Conservation (phyloP, 1,284 basidiomycete genomes). For the Serendipita sp. region DNA sequence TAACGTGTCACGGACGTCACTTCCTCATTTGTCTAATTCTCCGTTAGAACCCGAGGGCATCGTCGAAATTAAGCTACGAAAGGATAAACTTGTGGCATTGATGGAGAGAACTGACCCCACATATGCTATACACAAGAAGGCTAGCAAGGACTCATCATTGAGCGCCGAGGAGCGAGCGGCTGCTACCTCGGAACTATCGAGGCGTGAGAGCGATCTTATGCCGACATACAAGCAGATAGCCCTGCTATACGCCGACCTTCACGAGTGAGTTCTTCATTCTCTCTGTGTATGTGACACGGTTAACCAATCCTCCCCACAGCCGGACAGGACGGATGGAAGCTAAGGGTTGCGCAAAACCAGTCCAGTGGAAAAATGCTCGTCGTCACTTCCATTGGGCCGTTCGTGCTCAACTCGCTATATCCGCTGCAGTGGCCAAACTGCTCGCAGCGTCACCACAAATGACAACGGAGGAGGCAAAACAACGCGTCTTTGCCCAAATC, state of each 20-base stretch:
- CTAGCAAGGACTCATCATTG: slow-evolving; percentile 60
- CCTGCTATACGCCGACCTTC: slow-evolving; percentile 89
- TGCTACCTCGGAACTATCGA: slow-evolving; percentile 53
- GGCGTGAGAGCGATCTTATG: slow-evolving; percentile 70
- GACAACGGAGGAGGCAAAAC: slow-evolving; percentile 42
- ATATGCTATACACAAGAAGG: slow-evolving; percentile 72
- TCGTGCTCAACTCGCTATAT: slow-evolving; percentile 60
- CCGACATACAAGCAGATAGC: slow-evolving; percentile 93
- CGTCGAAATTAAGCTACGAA: slow-evolving; percentile 85
- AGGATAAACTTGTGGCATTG: slow-evolving; percentile 76
- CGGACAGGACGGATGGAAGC: slow-evolving; percentile 95
- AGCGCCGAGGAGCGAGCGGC: slow-evolving; percentile 59
- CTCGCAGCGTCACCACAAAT: slow-evolving; percentile 49
- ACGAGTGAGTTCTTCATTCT: slow-evolving; percentile 52
- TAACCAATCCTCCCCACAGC: slow-evolving; percentile 29
- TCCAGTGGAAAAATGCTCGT: slow-evolving; percentile 79
- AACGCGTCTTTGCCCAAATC: slow-evolving; percentile 44
- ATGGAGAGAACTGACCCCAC: slow-evolving; percentile 89
- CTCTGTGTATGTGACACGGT: slow-evolving; percentile 13
- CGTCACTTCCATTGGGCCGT: slow-evolving; percentile 94
- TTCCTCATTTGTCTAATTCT: not conserved
- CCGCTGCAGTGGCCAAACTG: slow-evolving; percentile 42
- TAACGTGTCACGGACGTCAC: not conserved
- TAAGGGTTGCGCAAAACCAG: slow-evolving; percentile 79
- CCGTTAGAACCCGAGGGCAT: slow-evolving; percentile 81